These are phyloP conservation scores for Gentiana macrophylla DNA, from an alignment of 257 asterid genomes.

Conservation along the genomic window DNA sequence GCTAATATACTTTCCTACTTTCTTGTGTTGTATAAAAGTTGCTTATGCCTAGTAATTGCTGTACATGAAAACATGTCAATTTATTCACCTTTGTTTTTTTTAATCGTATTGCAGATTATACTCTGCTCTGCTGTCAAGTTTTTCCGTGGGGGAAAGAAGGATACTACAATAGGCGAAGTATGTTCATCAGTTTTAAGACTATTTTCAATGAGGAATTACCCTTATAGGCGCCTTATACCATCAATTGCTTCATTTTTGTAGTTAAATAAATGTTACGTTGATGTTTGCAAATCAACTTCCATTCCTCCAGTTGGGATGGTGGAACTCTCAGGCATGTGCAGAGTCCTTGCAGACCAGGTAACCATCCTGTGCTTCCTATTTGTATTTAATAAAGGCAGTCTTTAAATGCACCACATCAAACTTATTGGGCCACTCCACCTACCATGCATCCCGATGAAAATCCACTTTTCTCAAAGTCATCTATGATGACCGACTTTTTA, in stretches of 20 bases:
- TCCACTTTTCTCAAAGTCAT: too few species aligned
- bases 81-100: not conserved
- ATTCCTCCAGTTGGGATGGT: constrained; percentile 70
- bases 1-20: too few species aligned
- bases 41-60: not conserved
- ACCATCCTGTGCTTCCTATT: not conserved
- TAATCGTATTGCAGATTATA: constrained; percentile 44
- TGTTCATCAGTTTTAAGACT: constrained; percentile 6
- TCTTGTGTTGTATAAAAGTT: not conserved
- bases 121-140: constrained; percentile 95
- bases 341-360: constrained; percentile 95
- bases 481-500: too few species aligned
- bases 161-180: constrained; percentile 87
- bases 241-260: constrained; percentile 21
- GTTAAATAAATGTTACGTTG: constrained; percentile 63
- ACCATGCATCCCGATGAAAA: too few species aligned
- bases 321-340: constrained; percentile 84
- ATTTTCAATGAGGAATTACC: not conserved
- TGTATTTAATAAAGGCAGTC: too few species aligned
- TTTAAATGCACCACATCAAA: too few species aligned
- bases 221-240: not conserved
- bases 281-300: constrained; percentile 66
- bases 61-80: not conserved
- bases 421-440: too few species aligned
- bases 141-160: constrained; percentile 77